These are phyloP conservation scores for Raphidocelis subcapitata DNA, from an alignment of 139 green algal species.

Conservation along the genomic window DNA sequence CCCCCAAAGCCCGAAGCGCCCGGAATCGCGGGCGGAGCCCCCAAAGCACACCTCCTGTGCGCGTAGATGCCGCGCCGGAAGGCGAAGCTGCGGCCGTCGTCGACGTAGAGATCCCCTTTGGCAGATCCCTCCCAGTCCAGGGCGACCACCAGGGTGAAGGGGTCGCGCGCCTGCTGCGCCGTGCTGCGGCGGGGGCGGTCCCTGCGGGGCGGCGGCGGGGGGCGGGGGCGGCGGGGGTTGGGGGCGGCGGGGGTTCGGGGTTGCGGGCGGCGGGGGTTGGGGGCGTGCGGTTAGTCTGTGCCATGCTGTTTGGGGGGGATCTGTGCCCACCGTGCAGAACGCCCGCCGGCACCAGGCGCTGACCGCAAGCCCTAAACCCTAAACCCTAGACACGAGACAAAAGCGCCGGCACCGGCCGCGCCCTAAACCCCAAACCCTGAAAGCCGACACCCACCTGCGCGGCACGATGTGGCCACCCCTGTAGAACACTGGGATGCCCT, in stretches of 20 bases:
- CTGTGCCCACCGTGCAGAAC: too few species aligned
- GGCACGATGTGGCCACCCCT: conserved; percentile 84
- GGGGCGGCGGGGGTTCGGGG: too few species aligned
- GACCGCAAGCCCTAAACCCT: neutral
- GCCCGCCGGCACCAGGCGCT: too few species aligned
- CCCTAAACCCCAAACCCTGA: neutral
- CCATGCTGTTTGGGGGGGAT: too few species aligned
- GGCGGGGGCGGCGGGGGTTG: too few species aligned
- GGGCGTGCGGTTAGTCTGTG: too few species aligned
- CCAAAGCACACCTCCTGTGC: conserved; percentile 15
- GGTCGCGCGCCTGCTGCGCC: conserved; percentile 72
- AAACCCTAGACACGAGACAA: neutral
- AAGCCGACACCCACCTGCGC: conserved; percentile 50
- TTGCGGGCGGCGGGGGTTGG: too few species aligned
- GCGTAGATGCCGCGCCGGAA: conserved; percentile 53
- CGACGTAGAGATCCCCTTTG: conserved; percentile 89
- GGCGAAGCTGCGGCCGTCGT: conserved; percentile 91
- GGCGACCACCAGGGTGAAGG: conserved; percentile 86
- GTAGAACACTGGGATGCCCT: conserved; percentile 80
- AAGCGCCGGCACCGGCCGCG: neutral
- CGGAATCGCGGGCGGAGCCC: too few species aligned
- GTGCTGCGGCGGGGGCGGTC: conserved; percentile 80
- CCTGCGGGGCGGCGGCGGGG: conserved; percentile 55
- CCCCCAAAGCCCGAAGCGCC: too few species aligned
- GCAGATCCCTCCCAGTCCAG: conserved; percentile 72